Evolutionary conservation across 345 rosid species (phyloP).

Genomic region (sweet orange (Citrus sinensis)): DVS_A1.0 CM039163.1:14807501-14808000

Average conservation of each 20-base stretch:
- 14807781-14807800: constrained; percentile 43
- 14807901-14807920: constrained; percentile 84
- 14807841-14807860: constrained; percentile 68
- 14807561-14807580: constrained; percentile 46
- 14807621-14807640: constrained; percentile 73
- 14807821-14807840: constrained; percentile 78
- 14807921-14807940: constrained; percentile 70
- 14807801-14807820: constrained; percentile 74
- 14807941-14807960: constrained; percentile 46
- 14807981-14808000: constrained; percentile 62
- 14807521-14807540: constrained; percentile 66
- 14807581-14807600: constrained; percentile 45
- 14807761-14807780: constrained; percentile 52
- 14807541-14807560: constrained; percentile 65
- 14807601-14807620: constrained; percentile 75
- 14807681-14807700: constrained; percentile 51
- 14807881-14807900: constrained; percentile 48
- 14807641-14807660: constrained; percentile 49
- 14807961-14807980: constrained; percentile 66
- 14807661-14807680: constrained; percentile 46
- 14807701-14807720: constrained; percentile 60
- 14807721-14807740: constrained; percentile 72
- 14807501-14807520: constrained; percentile 62
- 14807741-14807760: constrained; percentile 67
- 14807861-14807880: constrained; percentile 59